Percentiles rank a stretch among this genome's conserved stretches.
phyloP scores from a whole-genome alignment of 441 rosid species.

The Jatropha podagrica region DNA sequence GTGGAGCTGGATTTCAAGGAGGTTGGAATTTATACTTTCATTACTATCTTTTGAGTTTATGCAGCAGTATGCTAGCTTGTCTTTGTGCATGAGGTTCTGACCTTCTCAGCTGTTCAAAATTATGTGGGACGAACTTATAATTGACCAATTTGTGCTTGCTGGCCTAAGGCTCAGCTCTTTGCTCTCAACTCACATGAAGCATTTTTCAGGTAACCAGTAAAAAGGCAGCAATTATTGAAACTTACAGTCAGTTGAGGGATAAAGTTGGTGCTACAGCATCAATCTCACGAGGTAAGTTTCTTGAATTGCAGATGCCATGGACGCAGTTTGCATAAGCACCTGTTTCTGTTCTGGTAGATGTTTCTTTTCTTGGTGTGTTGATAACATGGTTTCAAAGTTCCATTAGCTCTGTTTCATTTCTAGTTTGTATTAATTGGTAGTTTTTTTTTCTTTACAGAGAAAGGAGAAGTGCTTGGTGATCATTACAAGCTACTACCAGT shows the following conservation, averaged over 20 bases:
- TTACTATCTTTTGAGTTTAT: conserved; percentile 13
- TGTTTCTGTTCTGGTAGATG: not conserved
- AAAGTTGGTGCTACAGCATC: conserved; percentile 69
- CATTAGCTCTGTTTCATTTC: not conserved
- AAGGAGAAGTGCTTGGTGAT: conserved; percentile 85
- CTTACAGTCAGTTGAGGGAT: conserved; percentile 60
- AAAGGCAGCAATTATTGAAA: conserved; percentile 78
- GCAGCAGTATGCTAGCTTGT: conserved; percentile 13
- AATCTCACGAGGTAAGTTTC: conserved; percentile 64
- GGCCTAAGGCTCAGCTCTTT: conserved; percentile 2
- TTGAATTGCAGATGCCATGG: conserved; percentile 1
- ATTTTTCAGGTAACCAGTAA: conserved; percentile 71
- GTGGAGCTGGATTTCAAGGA: conserved; percentile 97
- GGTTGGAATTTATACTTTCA: conserved; percentile 44
- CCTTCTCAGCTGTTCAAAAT: not conserved
- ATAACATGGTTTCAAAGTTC: conserved; percentile 2
- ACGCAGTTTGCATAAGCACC: not conserved
- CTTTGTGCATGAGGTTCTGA: conserved; percentile 4
- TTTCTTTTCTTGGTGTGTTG: not conserved
- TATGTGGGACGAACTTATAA: conserved; percentile 12
- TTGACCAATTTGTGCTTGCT: conserved; percentile 12
- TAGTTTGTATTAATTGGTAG: conserved; percentile 7
- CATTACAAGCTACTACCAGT: conserved; percentile 89
- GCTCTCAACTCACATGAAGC: conserved; percentile 11
- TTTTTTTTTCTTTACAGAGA: conserved; percentile 50